Conservation (phyloP, 805 yeast genomes). For the Starmerella bombi region DNA sequence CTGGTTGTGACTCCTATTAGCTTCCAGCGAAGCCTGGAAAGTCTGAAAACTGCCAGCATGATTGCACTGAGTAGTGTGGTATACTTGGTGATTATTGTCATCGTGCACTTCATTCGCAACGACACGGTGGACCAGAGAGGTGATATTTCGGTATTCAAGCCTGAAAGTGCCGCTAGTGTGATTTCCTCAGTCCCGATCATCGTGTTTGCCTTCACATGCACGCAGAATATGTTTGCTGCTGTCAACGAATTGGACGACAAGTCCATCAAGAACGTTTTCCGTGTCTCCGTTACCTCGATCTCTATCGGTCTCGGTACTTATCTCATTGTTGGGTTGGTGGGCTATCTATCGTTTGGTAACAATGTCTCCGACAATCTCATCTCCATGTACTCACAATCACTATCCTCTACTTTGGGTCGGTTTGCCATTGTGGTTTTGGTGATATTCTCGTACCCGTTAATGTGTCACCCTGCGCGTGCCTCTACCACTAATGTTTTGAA, state of each 20-base stretch:
- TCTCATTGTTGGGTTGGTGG: conserved; percentile 60
- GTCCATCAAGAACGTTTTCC: conserved; percentile 35
- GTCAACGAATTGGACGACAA: conserved; percentile 63
- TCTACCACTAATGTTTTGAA: conserved; percentile 61
- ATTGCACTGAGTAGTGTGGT: conserved; percentile 71
- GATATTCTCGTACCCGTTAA: conserved; percentile 73
- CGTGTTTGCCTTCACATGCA: conserved; percentile 91
- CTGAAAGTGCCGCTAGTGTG: conserved; percentile 32
- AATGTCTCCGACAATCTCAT: conserved; percentile 68
- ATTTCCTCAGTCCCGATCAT: conserved; percentile 76
- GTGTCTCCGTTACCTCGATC: conserved; percentile 42
- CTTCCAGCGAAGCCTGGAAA: conserved; percentile 60
- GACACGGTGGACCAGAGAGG: conserved; percentile 45
- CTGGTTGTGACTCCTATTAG: conserved; percentile 48
- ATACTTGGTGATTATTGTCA: conserved; percentile 59
- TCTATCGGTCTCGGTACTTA: conserved; percentile 50
- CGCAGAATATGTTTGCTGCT: conserved; percentile 85
- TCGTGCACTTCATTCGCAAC: conserved; percentile 50
- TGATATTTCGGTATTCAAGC: conserved; percentile 36
- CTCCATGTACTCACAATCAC: conserved; percentile 52
- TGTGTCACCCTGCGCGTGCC: conserved; percentile 80
- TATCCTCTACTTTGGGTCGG: conserved; percentile 65
- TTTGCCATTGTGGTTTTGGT: conserved; percentile 70
- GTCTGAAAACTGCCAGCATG: conserved; percentile 73
- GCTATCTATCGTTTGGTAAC: conserved; percentile 79